phyloP scores from a whole-genome alignment of 2,329 filamentous ascomycete genomes.

The Claviceps maximensis region DNA sequence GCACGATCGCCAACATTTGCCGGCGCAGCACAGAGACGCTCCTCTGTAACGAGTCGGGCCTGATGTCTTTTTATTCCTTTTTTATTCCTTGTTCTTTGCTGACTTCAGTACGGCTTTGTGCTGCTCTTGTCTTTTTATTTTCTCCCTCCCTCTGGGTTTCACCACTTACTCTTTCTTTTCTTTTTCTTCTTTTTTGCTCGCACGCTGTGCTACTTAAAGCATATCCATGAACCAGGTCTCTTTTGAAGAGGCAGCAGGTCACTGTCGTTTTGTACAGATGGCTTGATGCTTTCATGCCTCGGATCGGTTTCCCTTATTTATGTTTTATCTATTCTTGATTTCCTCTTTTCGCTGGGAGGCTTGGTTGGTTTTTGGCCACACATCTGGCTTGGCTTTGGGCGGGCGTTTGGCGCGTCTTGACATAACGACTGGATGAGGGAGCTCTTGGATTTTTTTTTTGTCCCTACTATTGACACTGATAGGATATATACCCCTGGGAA shows the following conservation, averaged over 20 bases:
- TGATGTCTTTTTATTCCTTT: conserved; percentile 15
- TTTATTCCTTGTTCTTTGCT: not conserved
- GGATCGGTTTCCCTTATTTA: too few species aligned
- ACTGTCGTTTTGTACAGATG: not conserved
- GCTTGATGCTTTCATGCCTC: not conserved
- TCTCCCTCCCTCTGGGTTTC: not conserved
- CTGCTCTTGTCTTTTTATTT: not conserved
- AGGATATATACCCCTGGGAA: conserved; percentile 1
- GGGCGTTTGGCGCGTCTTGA: not conserved
- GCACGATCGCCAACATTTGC: conserved; percentile 34
- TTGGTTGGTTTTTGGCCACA: not conserved
- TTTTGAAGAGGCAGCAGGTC: not conserved
- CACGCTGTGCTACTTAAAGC: not conserved
- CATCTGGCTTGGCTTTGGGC: not conserved
- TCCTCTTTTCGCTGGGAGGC: not conserved
- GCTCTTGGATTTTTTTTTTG: not conserved
- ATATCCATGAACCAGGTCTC: not conserved
- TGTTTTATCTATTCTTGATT: not conserved
- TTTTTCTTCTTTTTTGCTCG: not conserved
- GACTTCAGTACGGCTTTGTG: not conserved
- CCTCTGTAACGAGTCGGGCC: conserved; percentile 34
- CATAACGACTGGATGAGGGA: not conserved
- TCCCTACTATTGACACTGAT: not conserved
- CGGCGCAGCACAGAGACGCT: conserved; percentile 27
- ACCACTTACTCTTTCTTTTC: too few species aligned